phyloP scores from a whole-genome alignment of 2,329 filamentous ascomycete species.

The Colletotrichum godetiae region DNA sequence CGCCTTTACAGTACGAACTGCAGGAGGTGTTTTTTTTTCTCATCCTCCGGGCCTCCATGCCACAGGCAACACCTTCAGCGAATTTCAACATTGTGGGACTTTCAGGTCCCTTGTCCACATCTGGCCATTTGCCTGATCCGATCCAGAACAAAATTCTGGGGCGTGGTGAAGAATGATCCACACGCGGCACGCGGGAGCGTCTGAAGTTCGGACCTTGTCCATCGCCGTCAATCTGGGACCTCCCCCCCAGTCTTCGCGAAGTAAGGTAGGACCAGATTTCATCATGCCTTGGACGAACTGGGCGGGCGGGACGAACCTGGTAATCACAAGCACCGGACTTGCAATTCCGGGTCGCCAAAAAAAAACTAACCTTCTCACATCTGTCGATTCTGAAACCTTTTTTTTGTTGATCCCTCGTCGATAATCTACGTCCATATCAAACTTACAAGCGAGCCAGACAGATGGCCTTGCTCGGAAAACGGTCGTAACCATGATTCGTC shows the following conservation, averaged over 20 bases:
- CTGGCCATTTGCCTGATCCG: constrained; percentile 8
- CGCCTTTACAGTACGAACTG: no score
- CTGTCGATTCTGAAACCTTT: neutral
- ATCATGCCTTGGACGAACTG: neutral
- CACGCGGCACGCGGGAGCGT: neutral
- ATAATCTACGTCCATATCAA: neutral
- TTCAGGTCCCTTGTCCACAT: neutral
- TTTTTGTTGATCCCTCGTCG: neutral
- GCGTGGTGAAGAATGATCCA: neutral
- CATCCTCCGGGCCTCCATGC: no score
- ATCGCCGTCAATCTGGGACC: constrained; percentile 1
- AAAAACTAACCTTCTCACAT: neutral
- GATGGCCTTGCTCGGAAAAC: neutral
- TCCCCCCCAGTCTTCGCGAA: neutral
- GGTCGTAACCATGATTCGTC: neutral
- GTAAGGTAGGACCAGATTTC: neutral
- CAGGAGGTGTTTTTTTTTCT: no score
- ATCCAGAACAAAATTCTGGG: neutral
- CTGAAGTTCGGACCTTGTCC: neutral
- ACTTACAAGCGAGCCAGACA: neutral
- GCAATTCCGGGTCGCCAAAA: neutral
- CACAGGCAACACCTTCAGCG: no score
- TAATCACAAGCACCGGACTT: no score
- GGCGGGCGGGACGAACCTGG: no score
- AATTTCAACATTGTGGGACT: neutral